Base-by-base conservation (phyloP, 345 rosid species). In the Clausena lansium region DNA sequence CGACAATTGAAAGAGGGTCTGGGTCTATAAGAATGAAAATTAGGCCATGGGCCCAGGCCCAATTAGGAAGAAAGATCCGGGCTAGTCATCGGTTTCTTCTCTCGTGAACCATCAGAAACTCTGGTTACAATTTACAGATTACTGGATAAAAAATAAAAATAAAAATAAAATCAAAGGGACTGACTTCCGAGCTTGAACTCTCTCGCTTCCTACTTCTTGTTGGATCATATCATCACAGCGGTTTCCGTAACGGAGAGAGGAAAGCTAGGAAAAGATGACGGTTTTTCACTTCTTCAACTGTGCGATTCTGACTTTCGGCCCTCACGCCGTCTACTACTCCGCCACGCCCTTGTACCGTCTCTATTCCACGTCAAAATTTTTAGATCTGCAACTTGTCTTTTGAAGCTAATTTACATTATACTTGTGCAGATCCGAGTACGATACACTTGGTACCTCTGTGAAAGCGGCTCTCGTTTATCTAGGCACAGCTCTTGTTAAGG, bases 261-360 rank as follows among this genome's bases (percentile, higher is more conserved):
- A 30, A 62, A 28, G 15, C 24, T 9, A 14, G 19, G 45, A 9
- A 68, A 59, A 67, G 65, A 95, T 95, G 99, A 95, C 99, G 81
- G 71, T 93, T 63, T 95, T 95, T 75, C 99, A 95, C 86, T 95
- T 95, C 90, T 94, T 95, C 91, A 95, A 95, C 88, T 95, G 99
- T 74, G 98, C 99, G 38, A 95, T 95, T 85, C 95, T 95, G 83
- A 93, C 98, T 41, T 95, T 93, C 79, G 99, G 97, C 9, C 99
- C 99, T 77, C 99, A 95, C 85, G 99, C 99, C 83, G 97, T 95
- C 77, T 95, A 95, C 86, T 93, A 93, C 93, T 95, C 99, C 74
- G 98, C 98, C 70, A 95, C 99, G 74, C 99, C 99, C 0, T 76
- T 93, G 99, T 95, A 87, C 55, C 17, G 35, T 62, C 55, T 6